These are phyloP conservation scores for Panaeolus papilionaceus DNA, from an alignment of 768 basidiomycete species.

Conservation along the genomic window DNA sequence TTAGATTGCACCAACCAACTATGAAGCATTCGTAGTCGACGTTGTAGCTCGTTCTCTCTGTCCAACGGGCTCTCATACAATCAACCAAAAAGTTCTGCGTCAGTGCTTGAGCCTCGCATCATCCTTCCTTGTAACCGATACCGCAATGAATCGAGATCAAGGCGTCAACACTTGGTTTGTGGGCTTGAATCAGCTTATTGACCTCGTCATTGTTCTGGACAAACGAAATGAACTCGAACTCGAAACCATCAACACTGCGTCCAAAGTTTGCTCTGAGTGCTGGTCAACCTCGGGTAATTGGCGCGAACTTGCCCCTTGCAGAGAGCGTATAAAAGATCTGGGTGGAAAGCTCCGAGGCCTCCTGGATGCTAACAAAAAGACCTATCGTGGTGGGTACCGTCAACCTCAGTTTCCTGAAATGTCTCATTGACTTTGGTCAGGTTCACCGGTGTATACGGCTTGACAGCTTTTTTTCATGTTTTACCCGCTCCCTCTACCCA, in stretches of 20 bases:
- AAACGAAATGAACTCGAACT: constrained; percentile 69
- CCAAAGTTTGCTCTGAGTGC: constrained; percentile 78
- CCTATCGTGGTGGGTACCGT: constrained; percentile 44
- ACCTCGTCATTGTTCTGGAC: constrained; percentile 77
- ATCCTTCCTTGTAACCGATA: constrained; percentile 81
- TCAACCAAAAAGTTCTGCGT: constrained; percentile 69
- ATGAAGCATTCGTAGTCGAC: constrained; percentile 61
- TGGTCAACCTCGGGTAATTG: constrained; percentile 77
- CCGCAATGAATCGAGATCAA: constrained; percentile 60
- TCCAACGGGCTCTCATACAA: constrained; percentile 31
- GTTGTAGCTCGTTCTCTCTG: constrained; percentile 47
- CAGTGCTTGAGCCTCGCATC: constrained; percentile 74
- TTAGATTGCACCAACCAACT: constrained; percentile 60
- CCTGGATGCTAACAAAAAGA: constrained; percentile 61
- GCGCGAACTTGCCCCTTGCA: constrained; percentile 68
- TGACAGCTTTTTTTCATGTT: constrained; percentile 14
- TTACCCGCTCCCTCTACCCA: not conserved
- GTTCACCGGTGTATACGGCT: constrained; percentile 7
- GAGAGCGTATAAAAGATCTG: constrained; percentile 64
- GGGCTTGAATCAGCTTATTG: constrained; percentile 74
- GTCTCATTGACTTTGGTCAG: not conserved
- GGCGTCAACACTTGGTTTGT: constrained; percentile 69
- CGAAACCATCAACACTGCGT: constrained; percentile 77
- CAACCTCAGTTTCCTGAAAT: not conserved
- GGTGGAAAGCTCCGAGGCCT: constrained; percentile 66